Conservation (phyloP, 768 basidiomycete species). For the Rossbeevera mucosa region DNA sequence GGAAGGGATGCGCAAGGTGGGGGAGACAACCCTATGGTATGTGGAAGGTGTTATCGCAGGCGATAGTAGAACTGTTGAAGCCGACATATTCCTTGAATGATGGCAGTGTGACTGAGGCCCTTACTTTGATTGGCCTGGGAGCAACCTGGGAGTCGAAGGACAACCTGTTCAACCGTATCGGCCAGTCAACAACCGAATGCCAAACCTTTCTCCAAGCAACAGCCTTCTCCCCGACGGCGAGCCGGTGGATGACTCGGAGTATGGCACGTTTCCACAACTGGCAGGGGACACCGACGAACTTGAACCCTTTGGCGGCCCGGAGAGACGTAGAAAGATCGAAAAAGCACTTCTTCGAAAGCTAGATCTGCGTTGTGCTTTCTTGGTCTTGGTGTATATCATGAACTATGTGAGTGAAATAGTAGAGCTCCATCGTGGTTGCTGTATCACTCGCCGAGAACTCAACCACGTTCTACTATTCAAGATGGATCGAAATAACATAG, state of each 20-base stretch:
- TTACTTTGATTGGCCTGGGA: too few species aligned
- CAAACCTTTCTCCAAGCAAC: background rate
- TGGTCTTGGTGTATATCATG: constrained; percentile 44
- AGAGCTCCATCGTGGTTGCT: background rate
- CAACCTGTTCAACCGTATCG: background rate
- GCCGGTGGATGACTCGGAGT: background rate
- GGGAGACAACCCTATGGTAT: constrained; percentile 64
- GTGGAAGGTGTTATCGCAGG: constrained; percentile 45
- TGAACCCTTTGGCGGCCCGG: constrained; percentile 36
- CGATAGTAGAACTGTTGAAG: constrained; percentile 42
- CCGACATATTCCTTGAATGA: too few species aligned
- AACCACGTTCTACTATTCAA: constrained; percentile 17
- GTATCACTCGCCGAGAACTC: background rate
- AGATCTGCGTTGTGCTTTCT: constrained; percentile 40
- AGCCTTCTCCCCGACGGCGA: background rate
- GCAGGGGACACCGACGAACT: constrained; percentile 14
- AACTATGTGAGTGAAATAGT: constrained; percentile 37
- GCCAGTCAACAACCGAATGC: background rate
- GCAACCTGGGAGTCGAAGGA: too few species aligned
- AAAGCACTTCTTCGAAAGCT: constrained; percentile 41
- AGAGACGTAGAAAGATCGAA: constrained; percentile 37
- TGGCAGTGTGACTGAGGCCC: too few species aligned
- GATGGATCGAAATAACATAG: constrained; percentile 67
- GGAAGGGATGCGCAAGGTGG: constrained; percentile 50
- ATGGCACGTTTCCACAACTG: constrained; percentile 8